Conservation (phyloP, 2,329 filamentous ascomycete species). For the Bipolaris oryzae region DNA sequence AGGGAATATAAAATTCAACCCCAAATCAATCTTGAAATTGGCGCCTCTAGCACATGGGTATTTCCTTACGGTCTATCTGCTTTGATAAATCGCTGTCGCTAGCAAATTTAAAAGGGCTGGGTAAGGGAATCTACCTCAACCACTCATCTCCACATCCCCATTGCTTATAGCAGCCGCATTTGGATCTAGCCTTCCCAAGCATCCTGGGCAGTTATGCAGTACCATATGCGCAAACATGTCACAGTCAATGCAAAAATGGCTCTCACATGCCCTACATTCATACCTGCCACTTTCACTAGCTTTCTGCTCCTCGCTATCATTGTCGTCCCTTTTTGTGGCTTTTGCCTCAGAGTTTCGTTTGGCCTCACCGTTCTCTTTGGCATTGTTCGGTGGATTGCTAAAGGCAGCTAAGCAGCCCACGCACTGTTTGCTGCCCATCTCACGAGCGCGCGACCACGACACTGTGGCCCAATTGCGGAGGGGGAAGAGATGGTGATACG, state of each 20-base stretch:
- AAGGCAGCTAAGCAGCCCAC: slow-evolving; percentile 79
- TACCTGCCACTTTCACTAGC: slow-evolving; percentile 86
- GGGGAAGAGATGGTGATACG: slow-evolving; percentile 50
- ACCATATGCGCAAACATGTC: slow-evolving; percentile 95
- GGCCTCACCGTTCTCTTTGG: slow-evolving; percentile 15
- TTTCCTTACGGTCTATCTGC: not conserved
- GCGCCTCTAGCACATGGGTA: not conserved
- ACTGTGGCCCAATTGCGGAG: slow-evolving; percentile 90
- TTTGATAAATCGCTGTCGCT: not conserved
- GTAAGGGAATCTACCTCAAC: slow-evolving; percentile 8
- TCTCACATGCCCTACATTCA: slow-evolving; percentile 81
- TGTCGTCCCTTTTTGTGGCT: slow-evolving; percentile 26
- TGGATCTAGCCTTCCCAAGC: slow-evolving; percentile 58
- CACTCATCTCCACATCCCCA: slow-evolving; percentile 41
- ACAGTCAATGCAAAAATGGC: slow-evolving; percentile 98
- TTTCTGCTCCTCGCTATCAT: slow-evolving; percentile 46
- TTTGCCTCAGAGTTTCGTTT: slow-evolving; percentile 22
- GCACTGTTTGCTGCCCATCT: slow-evolving; percentile 62
- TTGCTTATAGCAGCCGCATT: slow-evolving; percentile 19
- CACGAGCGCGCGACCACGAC: slow-evolving; percentile 73
- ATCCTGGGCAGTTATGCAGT: slow-evolving; percentile 94
- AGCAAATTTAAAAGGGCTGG: not conserved
- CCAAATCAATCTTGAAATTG: not conserved
- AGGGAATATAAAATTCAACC: not conserved
- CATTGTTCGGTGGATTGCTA: slow-evolving; percentile 52